phyloP scores from a whole-genome alignment of 345 rosid genomes.

The Populus davidiana region DNA sequence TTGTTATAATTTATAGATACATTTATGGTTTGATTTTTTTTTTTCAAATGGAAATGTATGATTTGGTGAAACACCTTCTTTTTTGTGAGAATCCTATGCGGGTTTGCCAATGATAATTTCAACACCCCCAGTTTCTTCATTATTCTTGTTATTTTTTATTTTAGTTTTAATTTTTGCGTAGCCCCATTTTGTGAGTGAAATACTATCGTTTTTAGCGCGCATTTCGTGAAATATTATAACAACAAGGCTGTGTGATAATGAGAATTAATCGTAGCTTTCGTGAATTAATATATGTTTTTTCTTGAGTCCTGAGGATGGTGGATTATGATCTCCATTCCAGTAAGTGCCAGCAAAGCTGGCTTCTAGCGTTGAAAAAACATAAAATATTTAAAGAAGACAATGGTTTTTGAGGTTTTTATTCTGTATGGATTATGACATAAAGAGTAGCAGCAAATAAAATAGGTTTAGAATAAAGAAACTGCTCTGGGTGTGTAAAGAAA shows the following conservation, averaged over 20 bases:
- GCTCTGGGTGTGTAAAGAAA: neutral
- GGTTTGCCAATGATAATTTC: conserved; percentile 8
- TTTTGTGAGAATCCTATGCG: conserved; percentile 31
- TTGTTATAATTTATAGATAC: neutral
- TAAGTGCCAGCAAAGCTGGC: too few species aligned
- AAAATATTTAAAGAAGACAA: too few species aligned
- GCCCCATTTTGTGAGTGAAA: neutral
- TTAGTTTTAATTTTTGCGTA: neutral
- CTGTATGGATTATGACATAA: too few species aligned
- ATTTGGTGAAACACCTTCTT: conserved; percentile 26
- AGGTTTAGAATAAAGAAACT: neutral
- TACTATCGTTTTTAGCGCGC: neutral
- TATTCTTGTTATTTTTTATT: neutral
- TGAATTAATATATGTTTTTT: too few species aligned
- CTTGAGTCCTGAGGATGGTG: neutral
- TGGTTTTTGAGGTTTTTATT: too few species aligned
- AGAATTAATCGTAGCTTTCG: neutral
- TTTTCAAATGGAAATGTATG: neutral
- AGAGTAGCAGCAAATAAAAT: neutral
- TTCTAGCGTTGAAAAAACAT: too few species aligned
- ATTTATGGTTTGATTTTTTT: too few species aligned
- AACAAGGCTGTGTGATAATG: neutral
- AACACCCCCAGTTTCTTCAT: neutral
- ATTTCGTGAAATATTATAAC: neutral
- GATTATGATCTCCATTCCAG: neutral